Base-by-base conservation (phyloP, 495 filamentous ascomycete genomes). In the Penicillium psychrofluorescens region DNA sequence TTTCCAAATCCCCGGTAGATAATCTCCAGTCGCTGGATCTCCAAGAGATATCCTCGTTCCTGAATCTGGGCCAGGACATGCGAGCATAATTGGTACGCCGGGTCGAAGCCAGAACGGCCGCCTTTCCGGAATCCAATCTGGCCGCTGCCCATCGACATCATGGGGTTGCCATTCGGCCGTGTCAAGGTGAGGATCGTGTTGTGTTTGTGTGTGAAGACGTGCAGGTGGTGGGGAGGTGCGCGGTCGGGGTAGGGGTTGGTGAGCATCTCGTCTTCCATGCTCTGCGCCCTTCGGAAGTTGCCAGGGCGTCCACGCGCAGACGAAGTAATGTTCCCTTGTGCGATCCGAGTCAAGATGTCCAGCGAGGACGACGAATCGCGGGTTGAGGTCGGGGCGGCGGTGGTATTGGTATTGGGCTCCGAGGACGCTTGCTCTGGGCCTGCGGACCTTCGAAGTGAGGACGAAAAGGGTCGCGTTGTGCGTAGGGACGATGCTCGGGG, bases 161-260 rank as follows among this genome's bases (percentile, higher is more conserved):
- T 63, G 2, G 85, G 73, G 45, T 84, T 75, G 10, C 86, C 82
- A 44, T 90, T 83, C 11, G 90, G 90, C 52, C 78, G 77, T 32
- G 86, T 86, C 49, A 95, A 73, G 6, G 91, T 94, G 61, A 98
- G 76, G 59, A 96, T 86, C 10, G 85, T 87, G 70, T 98, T 98
- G 76, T 95, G 92, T 70, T 85, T 92, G 49, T 82, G 80, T 31
- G 81, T 59, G 64, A 80, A 94, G 61, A 98, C 74, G 70, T 96
- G 88, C 44, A 98, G 78, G 54, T 91, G 86, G 68, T 92, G 84
- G 8, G 85, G 78, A 54, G 64, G 66, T 42, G 58, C 46, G 22
- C 60, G 57, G 45, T 69, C 61, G 58, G 61, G 49, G 45, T 64
- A 65, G 32, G 63, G 59, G 39, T 63, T 49, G 43, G 57, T 66